A percentile compares a stretch with the other conserved stretches of the same genome.
Evolutionary conservation across 768 basidiomycete species (phyloP).

Genomic region (Tephrocybe sp.): DNA sequence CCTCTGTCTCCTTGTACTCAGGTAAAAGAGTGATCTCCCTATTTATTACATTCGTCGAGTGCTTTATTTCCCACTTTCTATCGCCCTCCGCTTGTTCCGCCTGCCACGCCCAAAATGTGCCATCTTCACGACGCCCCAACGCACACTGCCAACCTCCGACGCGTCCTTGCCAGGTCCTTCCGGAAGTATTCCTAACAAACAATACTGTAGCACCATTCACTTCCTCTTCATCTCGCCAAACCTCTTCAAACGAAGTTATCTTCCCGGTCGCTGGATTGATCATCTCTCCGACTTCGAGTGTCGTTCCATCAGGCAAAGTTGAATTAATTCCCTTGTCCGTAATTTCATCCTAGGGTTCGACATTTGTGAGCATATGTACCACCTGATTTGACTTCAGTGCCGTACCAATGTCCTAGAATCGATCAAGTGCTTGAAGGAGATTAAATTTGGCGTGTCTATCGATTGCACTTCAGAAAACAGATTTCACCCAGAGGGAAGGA

Average conservation of each 20-base stretch:
- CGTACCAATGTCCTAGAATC: conserved; percentile 29
- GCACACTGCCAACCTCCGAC: conserved; percentile 17
- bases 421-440: conserved; percentile 28
- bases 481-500: not conserved
- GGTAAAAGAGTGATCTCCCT: conserved; percentile 8
- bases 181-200: conserved; percentile 14
- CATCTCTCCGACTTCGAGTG: conserved; percentile 31
- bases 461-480: not conserved
- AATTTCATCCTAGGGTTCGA: conserved; percentile 3
- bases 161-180: conserved; percentile 15
- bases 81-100: conserved; percentile 4
- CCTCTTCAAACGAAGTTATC: conserved; percentile 28
- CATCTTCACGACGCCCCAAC: conserved; percentile 10
- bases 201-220: conserved; percentile 5
- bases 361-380: not conserved
- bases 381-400: not conserved
- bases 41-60: conserved; percentile 1
- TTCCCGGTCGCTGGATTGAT: conserved; percentile 28
- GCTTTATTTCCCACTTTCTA: conserved; percentile 6
- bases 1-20: conserved; percentile 1
- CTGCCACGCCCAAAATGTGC: conserved; percentile 21
- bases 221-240: conserved; percentile 28
- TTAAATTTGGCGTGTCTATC: conserved; percentile 16
- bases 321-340: conserved; percentile 25
- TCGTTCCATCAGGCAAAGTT: conserved; percentile 24